These are phyloP conservation scores for Neopestalotiopsis sp. DNA, from an alignment of 2,329 filamentous ascomycete species.

Conservation along the genomic window DNA sequence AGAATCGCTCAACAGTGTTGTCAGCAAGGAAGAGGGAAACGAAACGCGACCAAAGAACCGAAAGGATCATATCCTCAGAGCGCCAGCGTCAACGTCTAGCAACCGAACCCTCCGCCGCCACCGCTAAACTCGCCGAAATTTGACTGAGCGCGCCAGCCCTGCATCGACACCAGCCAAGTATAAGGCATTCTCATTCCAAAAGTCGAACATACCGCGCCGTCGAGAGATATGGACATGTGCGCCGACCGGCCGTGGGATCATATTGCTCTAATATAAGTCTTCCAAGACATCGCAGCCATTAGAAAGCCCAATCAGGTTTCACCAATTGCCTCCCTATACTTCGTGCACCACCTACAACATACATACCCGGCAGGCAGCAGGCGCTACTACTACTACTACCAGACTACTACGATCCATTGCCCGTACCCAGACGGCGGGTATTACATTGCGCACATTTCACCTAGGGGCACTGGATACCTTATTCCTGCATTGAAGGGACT, in stretches of 20 bases:
- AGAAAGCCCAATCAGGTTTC: constrained; percentile 1
- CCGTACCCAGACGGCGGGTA: not conserved
- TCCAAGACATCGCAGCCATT: not conserved
- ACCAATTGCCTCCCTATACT: not conserved
- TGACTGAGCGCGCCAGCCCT: not conserved
- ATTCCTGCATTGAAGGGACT: not conserved
- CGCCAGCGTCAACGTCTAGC: not conserved
- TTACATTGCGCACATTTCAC: not conserved
- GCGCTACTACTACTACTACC: no score
- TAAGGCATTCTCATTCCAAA: not conserved
- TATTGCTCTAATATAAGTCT: not conserved
- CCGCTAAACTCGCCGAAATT: not conserved
- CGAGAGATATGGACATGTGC: not conserved
- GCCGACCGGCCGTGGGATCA: not conserved
- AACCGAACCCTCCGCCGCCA: not conserved
- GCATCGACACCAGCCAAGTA: not conserved
- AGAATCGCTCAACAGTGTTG: not conserved
- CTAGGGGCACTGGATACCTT: not conserved
- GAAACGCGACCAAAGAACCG: not conserved
- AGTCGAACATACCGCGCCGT: not conserved
- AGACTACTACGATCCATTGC: no score
- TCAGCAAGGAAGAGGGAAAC: not conserved
- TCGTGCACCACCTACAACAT: not conserved
- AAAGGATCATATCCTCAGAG: not conserved
- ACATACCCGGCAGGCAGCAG: no score